Percentiles rank a stretch among this genome's conserved stretches.
These are phyloP conservation scores for Globisporangium barbulae DNA, from an alignment of 352 stramenopile species.

Conservation along the genomic window DNA sequence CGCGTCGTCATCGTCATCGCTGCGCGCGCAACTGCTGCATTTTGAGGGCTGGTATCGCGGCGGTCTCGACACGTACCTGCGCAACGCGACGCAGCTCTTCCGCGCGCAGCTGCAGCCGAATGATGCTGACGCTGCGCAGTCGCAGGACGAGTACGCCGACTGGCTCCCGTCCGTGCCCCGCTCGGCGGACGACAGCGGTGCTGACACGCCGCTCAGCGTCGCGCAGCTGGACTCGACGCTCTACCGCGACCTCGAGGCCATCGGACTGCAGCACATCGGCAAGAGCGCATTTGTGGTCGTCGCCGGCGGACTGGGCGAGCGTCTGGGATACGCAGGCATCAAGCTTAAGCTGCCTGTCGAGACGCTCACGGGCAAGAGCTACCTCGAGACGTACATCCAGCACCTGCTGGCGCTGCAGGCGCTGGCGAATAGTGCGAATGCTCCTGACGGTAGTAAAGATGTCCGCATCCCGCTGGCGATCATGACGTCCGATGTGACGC, in stretches of 20 bases:
- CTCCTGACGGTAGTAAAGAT: not conserved
- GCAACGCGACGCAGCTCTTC: constrained; percentile 45
- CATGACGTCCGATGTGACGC: constrained; percentile 97
- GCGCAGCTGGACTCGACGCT: constrained; percentile 34
- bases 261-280: constrained; percentile 54
- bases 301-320: constrained; percentile 95
- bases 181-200: constrained; percentile 14
- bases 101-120: constrained; percentile 16
- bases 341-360: constrained; percentile 97
- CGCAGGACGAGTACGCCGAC: constrained; percentile 26
- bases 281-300: constrained; percentile 95
- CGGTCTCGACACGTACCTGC: constrained; percentile 52
- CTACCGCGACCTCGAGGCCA: constrained; percentile 46
- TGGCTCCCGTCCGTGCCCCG: constrained; percentile 51
- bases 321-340: constrained; percentile 95
- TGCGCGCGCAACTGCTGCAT: constrained; percentile 48
- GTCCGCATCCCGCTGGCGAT: constrained; percentile 92
- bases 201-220: constrained; percentile 15
- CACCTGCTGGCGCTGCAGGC: constrained; percentile 92
- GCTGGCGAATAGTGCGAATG: constrained; percentile 20
- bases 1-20: constrained; percentile 7
- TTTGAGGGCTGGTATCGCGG: constrained; percentile 69
- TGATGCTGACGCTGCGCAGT: not conserved
- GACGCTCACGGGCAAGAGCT: constrained; percentile 85
- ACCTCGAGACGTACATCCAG: constrained; percentile 93